Base-by-base conservation (phyloP, 75 land plant species). In the Pinus tabuliformis region DNA sequence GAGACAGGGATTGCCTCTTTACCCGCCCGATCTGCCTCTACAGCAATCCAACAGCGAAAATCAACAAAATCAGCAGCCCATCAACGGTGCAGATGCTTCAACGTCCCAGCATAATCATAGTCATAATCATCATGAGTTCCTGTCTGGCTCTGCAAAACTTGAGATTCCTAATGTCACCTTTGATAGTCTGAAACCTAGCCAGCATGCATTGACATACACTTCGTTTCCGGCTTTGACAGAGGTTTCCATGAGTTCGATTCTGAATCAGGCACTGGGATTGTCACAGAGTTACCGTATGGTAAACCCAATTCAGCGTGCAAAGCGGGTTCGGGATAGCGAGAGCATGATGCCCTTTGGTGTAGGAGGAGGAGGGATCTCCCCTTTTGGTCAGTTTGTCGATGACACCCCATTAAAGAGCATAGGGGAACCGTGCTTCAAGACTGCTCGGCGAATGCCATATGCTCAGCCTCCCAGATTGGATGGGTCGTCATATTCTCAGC, bases 1-100 rank as follows among this genome's bases (percentile, higher is more conserved):
- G 65, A 88, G 98, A 68, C 93, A 91, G 56, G 98, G 98, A 16
- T 78, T 89, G 42, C 93, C 98, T 8, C 84, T 95, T 14, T 95
- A 95, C 64, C 98, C 98, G 30, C 83, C 87, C 33, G 93, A 91
- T 75, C 64, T 93, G 52, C 81, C 78, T 74, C 36, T 79, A 11
- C 72, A 68, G 72, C 81, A 81, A 60, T 62, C 72, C 14, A 52
- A 75, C 36, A 77, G 76, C 39, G 83, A 81, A 15, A 66, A 49
- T 62, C 86, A 87, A 30, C 73, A 70, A 33, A 61, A 58, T 57
- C 79, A 75, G 11, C 73, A 61, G 20, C 3, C 63, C 11, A 17
- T 59, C 73, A 80, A 78, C n/a, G 62, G 75, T 30, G 59, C 56
- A 59, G 75, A 8, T 68, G 78, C 21, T 73, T 80, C 77, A 52